phyloP scores from a whole-genome alignment of 164 flowering plant species.

The Cinnamomum chago region DNA sequence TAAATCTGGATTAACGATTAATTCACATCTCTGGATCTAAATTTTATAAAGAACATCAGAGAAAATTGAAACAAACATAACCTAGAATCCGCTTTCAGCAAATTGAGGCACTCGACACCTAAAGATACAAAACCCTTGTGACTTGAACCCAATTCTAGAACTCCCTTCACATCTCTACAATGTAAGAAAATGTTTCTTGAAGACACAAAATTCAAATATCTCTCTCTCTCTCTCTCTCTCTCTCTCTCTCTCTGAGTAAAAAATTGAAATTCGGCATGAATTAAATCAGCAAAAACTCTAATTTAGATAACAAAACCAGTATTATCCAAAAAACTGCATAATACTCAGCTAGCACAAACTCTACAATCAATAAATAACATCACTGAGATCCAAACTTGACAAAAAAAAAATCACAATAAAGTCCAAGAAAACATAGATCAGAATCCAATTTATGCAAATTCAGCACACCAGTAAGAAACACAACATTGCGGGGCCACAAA shows the following conservation, averaged over 20 bases:
- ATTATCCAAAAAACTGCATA: not conserved
- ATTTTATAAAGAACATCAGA: not conserved
- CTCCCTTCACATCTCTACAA: not conserved
- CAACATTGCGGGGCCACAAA: not conserved
- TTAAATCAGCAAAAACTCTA: not conserved
- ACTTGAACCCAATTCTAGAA: too few relatives aligned
- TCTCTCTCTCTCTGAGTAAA: too few relatives aligned
- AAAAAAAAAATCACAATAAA: not conserved
- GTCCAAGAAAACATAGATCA: not conserved
- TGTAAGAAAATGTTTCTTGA: not conserved
- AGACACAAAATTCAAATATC: not conserved
- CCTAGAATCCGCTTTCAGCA: not conserved
- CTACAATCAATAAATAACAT: not conserved
- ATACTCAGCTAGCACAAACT: not conserved
- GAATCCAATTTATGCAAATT: not conserved
- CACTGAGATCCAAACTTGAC: not conserved
- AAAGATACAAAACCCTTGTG: not conserved
- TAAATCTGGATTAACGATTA: not conserved
- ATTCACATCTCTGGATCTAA: not conserved
- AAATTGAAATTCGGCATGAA: not conserved
- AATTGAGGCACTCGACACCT: not conserved
- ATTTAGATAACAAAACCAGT: not conserved
- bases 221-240: too few relatives aligned
- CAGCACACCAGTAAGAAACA: not conserved
- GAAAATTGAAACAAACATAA: not conserved